These are phyloP conservation scores for Fusarium gaditjirri DNA, from an alignment of 2,329 filamentous ascomycete species.

Conservation along the genomic window DNA sequence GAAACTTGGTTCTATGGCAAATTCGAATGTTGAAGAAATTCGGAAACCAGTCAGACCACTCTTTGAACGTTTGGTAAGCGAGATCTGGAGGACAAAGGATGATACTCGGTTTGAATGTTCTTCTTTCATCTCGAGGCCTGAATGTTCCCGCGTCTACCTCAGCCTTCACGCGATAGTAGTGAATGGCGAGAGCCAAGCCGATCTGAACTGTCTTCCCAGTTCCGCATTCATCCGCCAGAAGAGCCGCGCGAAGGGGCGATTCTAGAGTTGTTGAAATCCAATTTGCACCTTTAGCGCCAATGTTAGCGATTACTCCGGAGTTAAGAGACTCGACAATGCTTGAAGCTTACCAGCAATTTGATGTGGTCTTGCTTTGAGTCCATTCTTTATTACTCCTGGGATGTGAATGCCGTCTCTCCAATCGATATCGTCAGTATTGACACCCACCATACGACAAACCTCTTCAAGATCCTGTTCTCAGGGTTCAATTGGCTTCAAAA, in stretches of 20 bases:
- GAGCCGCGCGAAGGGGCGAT: accelerated
- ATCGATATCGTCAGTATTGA: not conserved
- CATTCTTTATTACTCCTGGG: not conserved
- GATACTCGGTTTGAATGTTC: accelerated
- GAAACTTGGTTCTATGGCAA: not conserved
- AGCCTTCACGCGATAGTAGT: accelerated
- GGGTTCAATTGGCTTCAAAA: not conserved
- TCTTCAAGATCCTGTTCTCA: not conserved
- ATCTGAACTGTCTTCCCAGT: accelerated
- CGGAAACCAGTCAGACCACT: accelerated
- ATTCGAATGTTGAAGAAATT: accelerated
- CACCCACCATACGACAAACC: not conserved
- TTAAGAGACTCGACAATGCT: accelerated
- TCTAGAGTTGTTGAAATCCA: accelerated
- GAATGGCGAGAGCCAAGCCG: accelerated
- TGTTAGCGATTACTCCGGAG: not conserved
- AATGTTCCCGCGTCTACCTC: accelerated
- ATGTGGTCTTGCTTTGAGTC: not conserved
- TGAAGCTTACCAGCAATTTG: not conserved
- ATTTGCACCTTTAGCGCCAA: accelerated
- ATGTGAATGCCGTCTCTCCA: not conserved
- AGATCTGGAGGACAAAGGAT: accelerated
- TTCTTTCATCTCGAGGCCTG: accelerated
- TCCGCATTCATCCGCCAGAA: accelerated
- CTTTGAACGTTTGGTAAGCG: accelerated